Evolutionary conservation across 306 rosid species (phyloP).

Genomic region (Prunus kanzakura): DNA sequence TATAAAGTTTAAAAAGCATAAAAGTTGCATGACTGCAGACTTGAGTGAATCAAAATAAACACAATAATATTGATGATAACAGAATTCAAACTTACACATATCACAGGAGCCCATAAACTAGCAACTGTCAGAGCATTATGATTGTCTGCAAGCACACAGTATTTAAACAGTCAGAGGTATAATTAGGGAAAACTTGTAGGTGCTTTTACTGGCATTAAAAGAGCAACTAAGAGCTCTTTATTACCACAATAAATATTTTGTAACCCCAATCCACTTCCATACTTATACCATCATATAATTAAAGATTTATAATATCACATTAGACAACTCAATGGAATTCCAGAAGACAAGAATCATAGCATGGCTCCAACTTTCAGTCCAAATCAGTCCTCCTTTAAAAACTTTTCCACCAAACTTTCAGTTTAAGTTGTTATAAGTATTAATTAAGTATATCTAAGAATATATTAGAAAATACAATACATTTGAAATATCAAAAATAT

Average conservation of each 20-base stretch:
- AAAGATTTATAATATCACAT: not conserved
- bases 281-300: not conserved
- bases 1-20: not conserved
- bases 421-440: not conserved
- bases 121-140: constrained; percentile 68
- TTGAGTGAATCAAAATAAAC: not conserved
- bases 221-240: not conserved
- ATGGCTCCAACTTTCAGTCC: not conserved
- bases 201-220: not conserved
- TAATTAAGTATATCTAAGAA: not conserved
- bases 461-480: not conserved
- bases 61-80: not conserved
- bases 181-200: constrained; percentile 15
- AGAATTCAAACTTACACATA: constrained; percentile 56
- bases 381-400: not conserved
- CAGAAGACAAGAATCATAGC: not conserved
- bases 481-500: not conserved
- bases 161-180: constrained; percentile 12
- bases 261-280: not conserved
- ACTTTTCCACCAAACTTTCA: not conserved
- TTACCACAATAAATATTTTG: not conserved
- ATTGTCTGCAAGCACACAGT: constrained; percentile 57
- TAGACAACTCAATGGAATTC: not conserved
- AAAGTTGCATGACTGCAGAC: not conserved
- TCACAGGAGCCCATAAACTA: constrained; percentile 83